Percentiles rank a stretch among this genome's conserved stretches.
These are phyloP conservation scores for Ceratocystis lukuohia DNA, from an alignment of 2,329 filamentous ascomycete species.

Conservation along the genomic window DNA sequence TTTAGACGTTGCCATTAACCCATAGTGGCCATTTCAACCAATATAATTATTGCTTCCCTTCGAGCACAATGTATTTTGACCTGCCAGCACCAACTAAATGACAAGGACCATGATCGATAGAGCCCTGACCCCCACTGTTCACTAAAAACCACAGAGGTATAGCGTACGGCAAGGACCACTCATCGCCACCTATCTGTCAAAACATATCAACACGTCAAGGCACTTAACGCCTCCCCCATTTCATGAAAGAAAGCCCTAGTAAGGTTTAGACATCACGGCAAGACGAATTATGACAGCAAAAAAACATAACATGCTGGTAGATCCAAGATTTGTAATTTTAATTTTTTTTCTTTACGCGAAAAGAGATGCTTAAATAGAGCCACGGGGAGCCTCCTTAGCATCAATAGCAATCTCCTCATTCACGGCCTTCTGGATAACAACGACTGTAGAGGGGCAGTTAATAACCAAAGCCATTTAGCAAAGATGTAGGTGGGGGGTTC, in stretches of 20 bases:
- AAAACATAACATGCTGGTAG: slow-evolving; percentile 11
- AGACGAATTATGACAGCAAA: background rate
- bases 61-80: too few species aligned
- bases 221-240: background rate
- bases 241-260: background rate
- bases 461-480: background rate
- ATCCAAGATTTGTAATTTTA: slow-evolving; percentile 20
- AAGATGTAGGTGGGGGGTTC: background rate
- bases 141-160: too few species aligned
- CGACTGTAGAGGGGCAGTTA: slow-evolving; percentile 50
- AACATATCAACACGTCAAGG: too few species aligned
- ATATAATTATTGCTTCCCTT: too few species aligned
- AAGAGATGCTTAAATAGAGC: slow-evolving; percentile 16
- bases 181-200: too few species aligned
- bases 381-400: slow-evolving; percentile 72
- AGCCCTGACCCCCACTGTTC: too few species aligned
- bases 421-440: slow-evolving; percentile 80
- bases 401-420: slow-evolving; percentile 86
- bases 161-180: too few species aligned
- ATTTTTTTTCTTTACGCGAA: slow-evolving; percentile 19
- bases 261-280: background rate
- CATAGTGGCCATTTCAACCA: too few species aligned
- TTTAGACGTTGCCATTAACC: too few species aligned
- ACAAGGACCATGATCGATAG: too few species aligned
- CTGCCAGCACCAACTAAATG: too few species aligned